Conservation (phyloP, 2,329 filamentous ascomycete species). For the Emmonsiellopsis sp. region DNA sequence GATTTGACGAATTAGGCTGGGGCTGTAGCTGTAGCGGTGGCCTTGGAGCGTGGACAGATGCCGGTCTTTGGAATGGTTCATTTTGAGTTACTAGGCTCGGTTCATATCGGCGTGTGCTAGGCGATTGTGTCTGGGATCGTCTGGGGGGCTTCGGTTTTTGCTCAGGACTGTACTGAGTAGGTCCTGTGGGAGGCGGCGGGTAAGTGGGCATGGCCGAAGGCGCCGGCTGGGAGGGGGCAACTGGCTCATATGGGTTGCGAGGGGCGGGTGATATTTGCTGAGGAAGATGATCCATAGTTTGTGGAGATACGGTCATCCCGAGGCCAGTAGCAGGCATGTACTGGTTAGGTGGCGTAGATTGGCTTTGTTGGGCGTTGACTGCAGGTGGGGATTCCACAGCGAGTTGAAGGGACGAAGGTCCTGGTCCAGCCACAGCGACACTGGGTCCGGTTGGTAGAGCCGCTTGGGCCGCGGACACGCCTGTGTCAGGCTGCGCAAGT, state of each 20-base stretch:
- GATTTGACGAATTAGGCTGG: conserved; percentile 24
- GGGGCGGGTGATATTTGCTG: not conserved
- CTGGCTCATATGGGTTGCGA: not conserved
- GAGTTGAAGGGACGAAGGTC: not conserved
- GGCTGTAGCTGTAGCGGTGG: conserved; percentile 18
- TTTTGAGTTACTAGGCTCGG: conserved; percentile 34
- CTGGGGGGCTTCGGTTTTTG: conserved; percentile 31
- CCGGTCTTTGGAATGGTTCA: conserved; percentile 44
- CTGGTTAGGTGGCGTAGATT: not conserved
- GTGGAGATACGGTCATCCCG: not conserved
- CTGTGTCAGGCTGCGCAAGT: conserved; percentile 44
- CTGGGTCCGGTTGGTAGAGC: not conserved
- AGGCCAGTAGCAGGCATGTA: not conserved
- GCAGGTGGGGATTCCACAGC: conserved; percentile 3
- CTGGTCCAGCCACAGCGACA: not conserved
- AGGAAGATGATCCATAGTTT: not conserved
- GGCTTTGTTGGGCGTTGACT: not conserved
- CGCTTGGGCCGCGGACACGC: conserved; percentile 22
- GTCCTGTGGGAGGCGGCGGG: not conserved
- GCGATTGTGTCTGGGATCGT: conserved; percentile 52
- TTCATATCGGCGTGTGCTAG: conserved; percentile 44
- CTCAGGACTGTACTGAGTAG: not conserved
- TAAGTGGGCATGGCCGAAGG: not conserved
- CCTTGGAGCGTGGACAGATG: conserved; percentile 44
- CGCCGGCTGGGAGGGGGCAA: not conserved